These are phyloP conservation scores for Xylaria sp. DNA, from an alignment of 495 filamentous ascomycete species.

Conservation along the genomic window DNA sequence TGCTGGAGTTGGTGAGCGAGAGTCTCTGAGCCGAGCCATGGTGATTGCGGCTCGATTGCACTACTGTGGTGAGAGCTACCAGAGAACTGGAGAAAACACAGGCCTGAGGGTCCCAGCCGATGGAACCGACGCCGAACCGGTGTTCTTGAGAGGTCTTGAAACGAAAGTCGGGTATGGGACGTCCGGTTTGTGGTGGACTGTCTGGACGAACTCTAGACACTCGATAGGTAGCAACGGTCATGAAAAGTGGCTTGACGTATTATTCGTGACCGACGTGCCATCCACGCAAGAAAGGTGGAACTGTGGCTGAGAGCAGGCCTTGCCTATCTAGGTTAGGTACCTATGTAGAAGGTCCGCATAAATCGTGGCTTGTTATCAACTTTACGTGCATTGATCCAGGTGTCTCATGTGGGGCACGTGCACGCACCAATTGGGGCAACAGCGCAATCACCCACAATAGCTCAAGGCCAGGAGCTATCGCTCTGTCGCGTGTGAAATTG, in stretches of 20 bases:
- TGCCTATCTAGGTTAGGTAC: too few species aligned
- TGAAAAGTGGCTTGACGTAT: background rate
- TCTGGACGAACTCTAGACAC: background rate
- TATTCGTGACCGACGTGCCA: background rate
- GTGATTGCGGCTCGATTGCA: constrained; percentile 55
- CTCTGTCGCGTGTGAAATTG: constrained; percentile 23
- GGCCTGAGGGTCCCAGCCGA: constrained; percentile 35
- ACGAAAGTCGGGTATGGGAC: constrained; percentile 8
- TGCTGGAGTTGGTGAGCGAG: constrained; percentile 96
- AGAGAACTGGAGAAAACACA: constrained; percentile 42
- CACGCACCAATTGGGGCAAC: constrained; percentile 7
- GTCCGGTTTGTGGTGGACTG: constrained; percentile 5
- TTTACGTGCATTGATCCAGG: background rate
- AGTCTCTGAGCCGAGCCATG: constrained; percentile 91
- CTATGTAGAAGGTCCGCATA: too few species aligned
- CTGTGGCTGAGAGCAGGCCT: background rate
- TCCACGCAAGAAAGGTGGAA: background rate
- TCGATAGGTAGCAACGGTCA: background rate
- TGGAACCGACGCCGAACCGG: constrained; percentile 33
- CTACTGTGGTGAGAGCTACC: constrained; percentile 47
- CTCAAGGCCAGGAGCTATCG: constrained; percentile 13
- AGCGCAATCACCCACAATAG: constrained; percentile 13
- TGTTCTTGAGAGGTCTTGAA: constrained; percentile 12
- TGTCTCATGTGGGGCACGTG: background rate
- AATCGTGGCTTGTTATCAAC: too few species aligned